Evolutionary conservation across 495 filamentous ascomycete genomes (phyloP).

Genomic region (Aspergillus cavernicola): DNA sequence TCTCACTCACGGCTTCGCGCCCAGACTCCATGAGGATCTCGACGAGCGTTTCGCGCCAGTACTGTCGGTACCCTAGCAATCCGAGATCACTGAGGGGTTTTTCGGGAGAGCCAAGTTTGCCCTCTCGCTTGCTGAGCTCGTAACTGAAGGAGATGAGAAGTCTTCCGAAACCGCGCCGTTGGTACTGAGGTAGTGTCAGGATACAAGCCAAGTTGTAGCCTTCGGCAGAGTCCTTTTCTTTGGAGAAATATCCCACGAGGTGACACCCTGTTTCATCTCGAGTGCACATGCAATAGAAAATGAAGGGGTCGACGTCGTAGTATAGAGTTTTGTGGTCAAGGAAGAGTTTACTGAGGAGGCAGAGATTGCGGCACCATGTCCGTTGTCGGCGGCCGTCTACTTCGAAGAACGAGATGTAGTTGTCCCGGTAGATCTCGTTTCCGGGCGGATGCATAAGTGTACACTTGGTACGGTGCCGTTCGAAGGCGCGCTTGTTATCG

Average conservation of each 20-base stretch:
- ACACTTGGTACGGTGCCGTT: constrained; percentile 84
- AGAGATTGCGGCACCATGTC: constrained; percentile 95
- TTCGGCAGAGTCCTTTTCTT: constrained; percentile 95
- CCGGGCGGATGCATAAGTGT: constrained; percentile 89
- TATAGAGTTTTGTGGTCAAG: constrained; percentile 99
- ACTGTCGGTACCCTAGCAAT: constrained; percentile 86
- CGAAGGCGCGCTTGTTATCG: constrained; percentile 71
- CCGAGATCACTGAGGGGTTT: constrained; percentile 95
- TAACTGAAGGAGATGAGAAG: constrained; percentile 97
- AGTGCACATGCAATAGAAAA: constrained; percentile 97
- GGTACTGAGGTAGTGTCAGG: constrained; percentile 90
- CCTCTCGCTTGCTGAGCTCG: constrained; percentile 92
- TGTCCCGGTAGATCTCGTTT: constrained; percentile 97
- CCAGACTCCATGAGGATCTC: constrained; percentile 66
- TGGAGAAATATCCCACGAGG: constrained; percentile 94
- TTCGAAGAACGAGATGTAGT: constrained; percentile 93
- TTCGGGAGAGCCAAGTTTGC: constrained; percentile 90
- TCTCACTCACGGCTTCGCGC: constrained; percentile 68
- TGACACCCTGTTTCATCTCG: constrained; percentile 85
- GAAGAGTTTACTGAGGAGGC: constrained; percentile 91
- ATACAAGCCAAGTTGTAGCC: constrained; percentile 98
- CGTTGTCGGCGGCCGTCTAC: constrained; percentile 94
- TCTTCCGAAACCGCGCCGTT: constrained; percentile 88
- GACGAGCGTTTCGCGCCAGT: constrained; percentile 92
- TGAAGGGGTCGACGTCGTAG: constrained; percentile 97